Evolutionary conservation across 129 eudicot genomes (phyloP), one percentile per base, ranked within the genome.

Genomic region (Flaveria bidentis): DNA sequence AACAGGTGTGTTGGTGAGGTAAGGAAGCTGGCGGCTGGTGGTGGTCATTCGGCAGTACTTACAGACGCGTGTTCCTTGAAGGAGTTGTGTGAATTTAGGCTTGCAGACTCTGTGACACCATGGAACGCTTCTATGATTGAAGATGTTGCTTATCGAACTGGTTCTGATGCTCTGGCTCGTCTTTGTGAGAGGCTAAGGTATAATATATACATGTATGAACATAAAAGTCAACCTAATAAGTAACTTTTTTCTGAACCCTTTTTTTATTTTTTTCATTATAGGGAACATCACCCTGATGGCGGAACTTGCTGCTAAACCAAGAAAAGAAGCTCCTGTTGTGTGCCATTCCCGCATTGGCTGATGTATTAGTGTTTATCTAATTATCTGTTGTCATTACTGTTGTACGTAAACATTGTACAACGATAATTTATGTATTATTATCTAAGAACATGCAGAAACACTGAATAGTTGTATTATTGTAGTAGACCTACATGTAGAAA

Each of bases 1-100:
- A 22, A 60, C 81, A 91, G 99, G 99, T 95, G 99, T 81, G 91
- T 95, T 67, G 99, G 99, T 30, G 99, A 87, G 77, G 97, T 95
- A 44, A 81, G 97, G 84, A 95, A 95, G 80, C 82, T 95, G 83
- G 97, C 97, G 13, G 99, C 99, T 63, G 99, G 99, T 51, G 99
- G 99, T 25, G 99, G 99, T 60, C 99, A 95, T 70, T 95, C 99
- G 2, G 97, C 99, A 0, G 97, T 91, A 15, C 66, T 95, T 65
- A 95, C 97, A 5, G 95, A 95, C 69, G 97, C 99, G 22, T 91
- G 87, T 52, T 91, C 97, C 10, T 82, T 95, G 47, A 95, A 89
- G 89, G 99, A 91, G 73, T 62, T 95, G 81, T 95, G 99, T 42
- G 99, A 95, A 80, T 95, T 95, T 73, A 82, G 84, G 79, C 92